Conservation (phyloP, 768 basidiomycete species). For the Austroboletus eburneus region DNA sequence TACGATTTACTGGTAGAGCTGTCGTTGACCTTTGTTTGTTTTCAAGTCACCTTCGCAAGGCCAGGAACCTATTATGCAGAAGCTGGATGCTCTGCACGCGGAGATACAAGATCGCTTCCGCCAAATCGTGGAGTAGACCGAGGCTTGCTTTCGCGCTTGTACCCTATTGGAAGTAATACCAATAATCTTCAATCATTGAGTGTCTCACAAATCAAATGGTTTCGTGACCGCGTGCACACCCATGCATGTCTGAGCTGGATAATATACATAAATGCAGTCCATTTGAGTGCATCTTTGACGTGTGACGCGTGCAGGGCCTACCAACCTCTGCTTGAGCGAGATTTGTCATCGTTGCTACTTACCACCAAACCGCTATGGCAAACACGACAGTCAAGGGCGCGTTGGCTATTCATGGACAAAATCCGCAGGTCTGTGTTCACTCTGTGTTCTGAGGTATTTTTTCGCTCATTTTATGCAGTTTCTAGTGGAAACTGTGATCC, state of each 20-base stretch:
- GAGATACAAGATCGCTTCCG: slow-evolving; percentile 95
- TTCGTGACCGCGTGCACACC: no score
- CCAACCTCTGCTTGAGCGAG: slow-evolving; percentile 2
- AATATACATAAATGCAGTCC: no score
- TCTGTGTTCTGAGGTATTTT: background rate
- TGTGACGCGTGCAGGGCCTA: no score
- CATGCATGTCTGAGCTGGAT: no score
- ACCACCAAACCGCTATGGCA: slow-evolving; percentile 54
- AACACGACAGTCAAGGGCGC: slow-evolving; percentile 91
- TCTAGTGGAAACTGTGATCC: slow-evolving; percentile 93
- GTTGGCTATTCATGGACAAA: slow-evolving; percentile 89
- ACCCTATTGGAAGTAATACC: slow-evolving; percentile 21
- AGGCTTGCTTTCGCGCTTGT: slow-evolving; percentile 11
- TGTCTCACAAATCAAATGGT: slow-evolving; percentile 4
- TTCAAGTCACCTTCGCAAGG: slow-evolving; percentile 86
- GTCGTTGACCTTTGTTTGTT: slow-evolving; percentile 10
- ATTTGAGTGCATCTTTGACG: no score
- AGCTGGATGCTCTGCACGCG: slow-evolving; percentile 71
- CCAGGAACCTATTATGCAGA: slow-evolving; percentile 75
- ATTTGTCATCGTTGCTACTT: background rate
- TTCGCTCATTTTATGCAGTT: slow-evolving; percentile 48
- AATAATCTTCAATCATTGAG: background rate
- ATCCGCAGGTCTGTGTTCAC: slow-evolving; percentile 73
- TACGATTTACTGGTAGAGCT: background rate
- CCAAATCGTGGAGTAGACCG: slow-evolving; percentile 67